Evolutionary conservation across 2,329 filamentous ascomycete species (phyloP).

Genomic region (Xylaria digitata): DNA sequence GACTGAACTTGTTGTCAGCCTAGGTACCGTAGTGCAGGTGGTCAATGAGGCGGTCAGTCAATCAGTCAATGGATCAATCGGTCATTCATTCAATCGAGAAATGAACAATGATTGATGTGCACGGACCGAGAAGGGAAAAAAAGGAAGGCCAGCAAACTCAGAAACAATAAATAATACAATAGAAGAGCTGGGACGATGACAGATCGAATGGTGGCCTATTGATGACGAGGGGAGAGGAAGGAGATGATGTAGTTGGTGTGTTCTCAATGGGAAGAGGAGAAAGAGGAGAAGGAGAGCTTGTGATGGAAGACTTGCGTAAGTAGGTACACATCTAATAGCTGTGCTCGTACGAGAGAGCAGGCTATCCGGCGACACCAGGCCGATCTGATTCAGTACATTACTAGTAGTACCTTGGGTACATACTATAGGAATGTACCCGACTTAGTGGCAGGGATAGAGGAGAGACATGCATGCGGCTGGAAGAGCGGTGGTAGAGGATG

Average conservation of each 20-base stretch:
- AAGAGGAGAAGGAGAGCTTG: slow-evolving; percentile 21
- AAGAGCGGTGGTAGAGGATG: not conserved
- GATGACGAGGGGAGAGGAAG: slow-evolving; percentile 10
- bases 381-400: not conserved
- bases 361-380: slow-evolving; percentile 4
- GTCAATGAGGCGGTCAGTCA: slow-evolving; percentile 26
- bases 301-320: slow-evolving; percentile 37
- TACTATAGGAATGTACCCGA: slow-evolving; percentile 2
- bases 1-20: slow-evolving; percentile 2
- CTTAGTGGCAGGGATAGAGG: slow-evolving; percentile 1
- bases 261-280: slow-evolving; percentile 10
- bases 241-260: slow-evolving; percentile 5
- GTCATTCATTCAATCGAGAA: slow-evolving; percentile 11
- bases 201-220: not conserved
- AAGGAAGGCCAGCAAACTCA: not conserved
- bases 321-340: not conserved
- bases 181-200: not conserved
- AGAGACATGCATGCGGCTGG: slow-evolving; percentile 20
- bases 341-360: too few species aligned
- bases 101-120: not conserved
- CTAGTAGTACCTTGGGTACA: not conserved
- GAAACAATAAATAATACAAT: not conserved
- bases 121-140: not conserved
- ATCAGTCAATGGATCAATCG: slow-evolving; percentile 12
- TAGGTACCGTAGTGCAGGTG: not conserved